Conservation (phyloP, 23 red algal species). For the Agarophyton chilense region DNA sequence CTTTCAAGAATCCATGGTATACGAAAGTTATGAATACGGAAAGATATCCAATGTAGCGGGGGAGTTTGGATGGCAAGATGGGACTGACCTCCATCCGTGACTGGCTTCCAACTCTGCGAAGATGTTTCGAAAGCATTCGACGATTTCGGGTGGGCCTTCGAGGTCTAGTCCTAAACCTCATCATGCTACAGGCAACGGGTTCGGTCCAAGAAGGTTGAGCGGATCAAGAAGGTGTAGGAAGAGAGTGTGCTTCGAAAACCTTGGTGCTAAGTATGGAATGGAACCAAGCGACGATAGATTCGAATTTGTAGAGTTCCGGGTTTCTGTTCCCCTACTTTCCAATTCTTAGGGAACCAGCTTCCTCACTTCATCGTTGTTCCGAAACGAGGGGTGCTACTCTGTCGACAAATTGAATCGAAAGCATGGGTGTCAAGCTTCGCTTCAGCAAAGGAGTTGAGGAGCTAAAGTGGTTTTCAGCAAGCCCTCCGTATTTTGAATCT, state of each 20-base stretch:
- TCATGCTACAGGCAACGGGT: background rate
- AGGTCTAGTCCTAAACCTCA: background rate
- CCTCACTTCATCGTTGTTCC: background rate
- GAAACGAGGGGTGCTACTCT: no score
- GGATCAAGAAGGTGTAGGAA: background rate
- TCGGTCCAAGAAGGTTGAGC: background rate
- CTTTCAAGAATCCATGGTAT: conserved; percentile 8
- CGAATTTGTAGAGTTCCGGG: no score
- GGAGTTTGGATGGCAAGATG: background rate
- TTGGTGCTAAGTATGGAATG: no score
- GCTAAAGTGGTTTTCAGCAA: no score
- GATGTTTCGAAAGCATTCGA: conserved; percentile 52
- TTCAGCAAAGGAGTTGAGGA: no score
- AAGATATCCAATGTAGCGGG: conserved; percentile 18
- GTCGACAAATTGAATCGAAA: background rate
- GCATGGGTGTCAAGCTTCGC: no score
- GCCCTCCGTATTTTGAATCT: no score
- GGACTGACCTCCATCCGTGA: background rate
- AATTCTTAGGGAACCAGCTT: background rate
- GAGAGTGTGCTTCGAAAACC: no score
- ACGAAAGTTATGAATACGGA: conserved; percentile 9
- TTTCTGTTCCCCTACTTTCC: no score
- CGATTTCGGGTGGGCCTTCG: conserved; percentile 25
- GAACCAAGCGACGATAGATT: no score
- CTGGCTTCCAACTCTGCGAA: conserved; percentile 35